These are phyloP conservation scores for Camelina laxa DNA, from an alignment of 345 rosid species.

Conservation along the genomic window DNA sequence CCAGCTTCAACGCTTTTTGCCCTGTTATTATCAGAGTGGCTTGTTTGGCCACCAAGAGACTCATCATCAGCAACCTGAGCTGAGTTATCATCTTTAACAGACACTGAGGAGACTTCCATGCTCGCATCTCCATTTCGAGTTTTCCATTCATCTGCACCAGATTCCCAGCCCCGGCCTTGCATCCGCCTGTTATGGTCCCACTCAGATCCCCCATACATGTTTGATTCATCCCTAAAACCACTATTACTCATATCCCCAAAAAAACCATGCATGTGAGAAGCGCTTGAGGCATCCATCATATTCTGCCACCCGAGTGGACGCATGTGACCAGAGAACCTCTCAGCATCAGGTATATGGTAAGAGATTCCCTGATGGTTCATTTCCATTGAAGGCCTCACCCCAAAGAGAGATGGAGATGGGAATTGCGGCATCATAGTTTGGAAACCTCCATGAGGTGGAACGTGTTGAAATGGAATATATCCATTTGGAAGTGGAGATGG, in stretches of 20 bases:
- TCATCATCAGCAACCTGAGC: slow-evolving; percentile 60
- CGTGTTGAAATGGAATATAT: slow-evolving; percentile 86
- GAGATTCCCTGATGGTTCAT: slow-evolving; percentile 78
- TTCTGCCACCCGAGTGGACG: slow-evolving; percentile 96
- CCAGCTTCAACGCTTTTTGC: slow-evolving; percentile 58
- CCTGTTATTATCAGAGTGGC: slow-evolving; percentile 53
- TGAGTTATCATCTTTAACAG: slow-evolving; percentile 65
- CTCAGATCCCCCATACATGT: slow-evolving; percentile 69
- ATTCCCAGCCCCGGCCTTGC: slow-evolving; percentile 82
- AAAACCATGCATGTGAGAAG: slow-evolving; percentile 77
- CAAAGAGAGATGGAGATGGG: slow-evolving; percentile 73
- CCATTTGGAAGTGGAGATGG: slow-evolving; percentile 78
- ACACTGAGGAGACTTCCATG: slow-evolving; percentile 57
- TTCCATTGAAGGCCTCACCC: slow-evolving; percentile 84
- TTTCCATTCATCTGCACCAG: slow-evolving; percentile 77
- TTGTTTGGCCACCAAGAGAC: slow-evolving; percentile 50
- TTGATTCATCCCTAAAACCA: slow-evolving; percentile 80
- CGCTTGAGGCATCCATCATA: slow-evolving; percentile 81
- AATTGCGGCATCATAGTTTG: slow-evolving; percentile 80
- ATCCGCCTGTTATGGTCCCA: slow-evolving; percentile 88
- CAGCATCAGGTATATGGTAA: slow-evolving; percentile 79
- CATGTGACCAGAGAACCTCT: slow-evolving; percentile 79
- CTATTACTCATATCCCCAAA: slow-evolving; percentile 81
- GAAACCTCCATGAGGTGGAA: slow-evolving; percentile 81
- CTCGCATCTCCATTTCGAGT: slow-evolving; percentile 69